phyloP scores from a whole-genome alignment of 805 yeast species.

The Candida golubevii region DNA sequence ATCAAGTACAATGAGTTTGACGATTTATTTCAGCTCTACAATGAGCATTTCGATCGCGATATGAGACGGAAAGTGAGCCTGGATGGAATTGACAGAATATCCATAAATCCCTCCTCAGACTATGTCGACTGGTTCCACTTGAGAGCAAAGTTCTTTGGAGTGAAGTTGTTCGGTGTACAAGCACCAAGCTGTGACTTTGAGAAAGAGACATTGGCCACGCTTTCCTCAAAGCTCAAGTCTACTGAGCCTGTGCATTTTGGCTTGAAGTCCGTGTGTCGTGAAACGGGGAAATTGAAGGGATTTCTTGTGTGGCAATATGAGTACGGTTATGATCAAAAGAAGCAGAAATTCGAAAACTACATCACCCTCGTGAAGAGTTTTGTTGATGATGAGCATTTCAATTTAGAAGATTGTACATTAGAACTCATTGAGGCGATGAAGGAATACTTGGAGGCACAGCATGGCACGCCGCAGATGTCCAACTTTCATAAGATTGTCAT shows the following conservation, averaged over 20 bases:
- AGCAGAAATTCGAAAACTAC: conserved; percentile 13
- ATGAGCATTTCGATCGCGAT: conserved; percentile 17
- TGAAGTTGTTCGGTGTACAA: conserved; percentile 10
- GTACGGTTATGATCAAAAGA: conserved; percentile 19
- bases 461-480: conserved; percentile 10
- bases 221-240: conserved; percentile 17
- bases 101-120: conserved; percentile 26
- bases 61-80: conserved; percentile 17
- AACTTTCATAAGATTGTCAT: conserved; percentile 21
- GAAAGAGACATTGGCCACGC: conserved; percentile 10
- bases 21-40: conserved; percentile 20
- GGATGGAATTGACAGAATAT: conserved; percentile 31
- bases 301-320: conserved; percentile 40
- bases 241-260: conserved; percentile 33
- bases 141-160: conserved; percentile 31
- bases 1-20: conserved; percentile 30
- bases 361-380: conserved; percentile 27
- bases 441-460: conserved; percentile 14
- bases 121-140: conserved; percentile 41
- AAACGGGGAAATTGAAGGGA: conserved; percentile 21
- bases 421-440: conserved; percentile 14
- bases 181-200: conserved; percentile 4
- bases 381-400: conserved; percentile 18
- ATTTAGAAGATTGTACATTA: conserved; percentile 15
- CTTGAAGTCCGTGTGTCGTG: conserved; percentile 18